These are phyloP conservation scores for Pseudotsuga menziesii DNA, from an alignment of 75 land plant genomes.

Conservation along the genomic window DNA sequence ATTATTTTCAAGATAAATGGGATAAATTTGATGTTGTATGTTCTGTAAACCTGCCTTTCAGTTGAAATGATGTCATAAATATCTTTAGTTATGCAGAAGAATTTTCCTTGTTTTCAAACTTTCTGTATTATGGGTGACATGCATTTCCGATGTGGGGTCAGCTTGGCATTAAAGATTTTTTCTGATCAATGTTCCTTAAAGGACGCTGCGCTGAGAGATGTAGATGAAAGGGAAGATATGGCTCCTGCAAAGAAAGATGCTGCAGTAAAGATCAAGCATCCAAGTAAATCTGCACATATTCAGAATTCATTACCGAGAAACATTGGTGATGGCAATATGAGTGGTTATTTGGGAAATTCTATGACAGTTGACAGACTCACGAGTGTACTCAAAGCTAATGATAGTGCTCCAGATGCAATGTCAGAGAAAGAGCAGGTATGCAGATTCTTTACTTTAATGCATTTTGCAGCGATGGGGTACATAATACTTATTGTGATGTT, in stretches of 20 bases:
- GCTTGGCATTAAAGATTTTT: slow-evolving; percentile 8
- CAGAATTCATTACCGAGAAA: not conserved
- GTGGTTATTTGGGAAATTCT: slow-evolving; percentile 14
- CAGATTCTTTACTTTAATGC: not conserved
- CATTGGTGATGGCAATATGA: not conserved
- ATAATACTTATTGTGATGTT: not conserved
- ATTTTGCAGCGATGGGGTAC: not conserved
- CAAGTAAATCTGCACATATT: not conserved
- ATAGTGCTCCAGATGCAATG: slow-evolving; percentile 55
- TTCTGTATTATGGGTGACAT: not conserved
- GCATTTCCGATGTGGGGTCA: not conserved
- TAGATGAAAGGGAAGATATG: slow-evolving; percentile 12
- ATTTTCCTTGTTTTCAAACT: slow-evolving; percentile 6
- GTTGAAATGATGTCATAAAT: not conserved
- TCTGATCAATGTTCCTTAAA: slow-evolving; percentile 5
- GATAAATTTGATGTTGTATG: slow-evolving; percentile 54
- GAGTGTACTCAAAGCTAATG: slow-evolving; percentile 33
- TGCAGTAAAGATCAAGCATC: not conserved
- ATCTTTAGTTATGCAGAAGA: not conserved
- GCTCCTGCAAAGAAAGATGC: slow-evolving; percentile 12
- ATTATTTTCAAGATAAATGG: slow-evolving; percentile 39
- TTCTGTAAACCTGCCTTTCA: not conserved
- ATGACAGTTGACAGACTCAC: slow-evolving; percentile 24
- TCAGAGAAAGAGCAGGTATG: slow-evolving; percentile 92
- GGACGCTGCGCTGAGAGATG: slow-evolving; percentile 40